Base-by-base conservation (phyloP, 2,329 filamentous ascomycete genomes). In the Monosporascus sp. region DNA sequence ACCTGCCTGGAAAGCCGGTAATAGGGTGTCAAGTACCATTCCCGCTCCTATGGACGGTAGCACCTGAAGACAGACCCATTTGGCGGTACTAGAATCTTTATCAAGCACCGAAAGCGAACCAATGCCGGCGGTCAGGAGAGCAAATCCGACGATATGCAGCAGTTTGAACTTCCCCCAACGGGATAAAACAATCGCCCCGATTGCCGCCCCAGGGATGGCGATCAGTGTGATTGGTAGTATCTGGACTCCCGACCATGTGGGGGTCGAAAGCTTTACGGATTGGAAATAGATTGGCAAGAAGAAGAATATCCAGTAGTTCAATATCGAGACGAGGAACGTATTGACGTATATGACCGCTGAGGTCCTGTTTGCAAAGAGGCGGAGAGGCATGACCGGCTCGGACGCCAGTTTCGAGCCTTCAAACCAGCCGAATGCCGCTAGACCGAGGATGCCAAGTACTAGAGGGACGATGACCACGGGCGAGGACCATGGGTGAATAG, bases 181-280 rank as follows among this genome's bases (percentile, higher is more conserved):
- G 0, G 65, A 62, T 7, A 76, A 59, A 0, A 68, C 49, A 0
- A 69, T 50, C 0, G 65, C 68, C 0, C 61, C 66, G 9, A 69
- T 17, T 1, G 64, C 57, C 1, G 65, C 56, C 14, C 64, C 58
- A 0, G 69, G 65, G 19, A 72, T 59, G 1, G 61, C 63, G 11
- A 69, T 63, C 1, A 70, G 51, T 0, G 66, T 62, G 0, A 63
- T 58, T 40, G 67, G 51, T 2, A 60, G 20, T 19, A 62, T 51
- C 16, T 47, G 22, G 1, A 88, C 80, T 40, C 86, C 86, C 6
- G 80, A 83, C 14, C 82, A 70, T 48, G 86, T 79, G 0, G 85
- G 83, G 1, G 75, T 75, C 2, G 79, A 79, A 52, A 83, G 74
- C 49, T 85, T 73, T 51, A 85, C 80, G 51, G 82, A 78, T 67